Evolutionary conservation across 495 filamentous ascomycete species (phyloP).

Genomic region (Rhypophila decipiens): DNA sequence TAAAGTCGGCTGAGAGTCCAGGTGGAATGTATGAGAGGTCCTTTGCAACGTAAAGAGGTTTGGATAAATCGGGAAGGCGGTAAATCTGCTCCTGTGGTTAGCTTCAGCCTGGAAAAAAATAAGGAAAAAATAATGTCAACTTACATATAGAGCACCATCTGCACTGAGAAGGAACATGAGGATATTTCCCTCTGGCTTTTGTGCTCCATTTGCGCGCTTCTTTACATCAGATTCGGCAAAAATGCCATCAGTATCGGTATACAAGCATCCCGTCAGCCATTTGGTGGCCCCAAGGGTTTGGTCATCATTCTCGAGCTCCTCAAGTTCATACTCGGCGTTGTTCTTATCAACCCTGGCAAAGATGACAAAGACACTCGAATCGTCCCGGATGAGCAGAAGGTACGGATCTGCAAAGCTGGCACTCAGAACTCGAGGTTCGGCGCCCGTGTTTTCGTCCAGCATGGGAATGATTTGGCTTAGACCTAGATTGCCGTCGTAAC

Average conservation of each 20-base stretch:
- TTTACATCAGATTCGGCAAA: constrained; percentile 43
- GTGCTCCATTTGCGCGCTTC: constrained; percentile 22
- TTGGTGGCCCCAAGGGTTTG: constrained; percentile 47
- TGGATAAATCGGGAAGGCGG: constrained; percentile 53
- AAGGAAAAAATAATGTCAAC: constrained; percentile 11
- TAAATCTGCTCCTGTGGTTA: constrained; percentile 46
- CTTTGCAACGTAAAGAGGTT: constrained; percentile 57
- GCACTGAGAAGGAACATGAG: constrained; percentile 68
- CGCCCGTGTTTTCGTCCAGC: constrained; percentile 76
- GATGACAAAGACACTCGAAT: constrained; percentile 62
- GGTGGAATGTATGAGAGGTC: constrained; percentile 73
- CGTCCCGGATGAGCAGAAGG: constrained; percentile 76
- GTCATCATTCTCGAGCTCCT: constrained; percentile 64
- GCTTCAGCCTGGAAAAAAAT: no score
- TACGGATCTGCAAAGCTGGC: constrained; percentile 87
- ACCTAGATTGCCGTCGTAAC: constrained; percentile 80
- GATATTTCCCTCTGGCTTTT: constrained; percentile 41
- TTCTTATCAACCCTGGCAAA: constrained; percentile 62
- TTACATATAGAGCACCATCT: constrained; percentile 66
- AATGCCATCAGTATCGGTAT: constrained; percentile 54
- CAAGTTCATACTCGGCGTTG: constrained; percentile 58
- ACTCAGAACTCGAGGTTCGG: constrained; percentile 65
- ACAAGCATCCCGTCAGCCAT: constrained; percentile 78
- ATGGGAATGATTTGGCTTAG: constrained; percentile 86
- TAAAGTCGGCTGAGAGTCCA: constrained; percentile 62